Percentiles rank a stretch among this genome's conserved stretches.
Evolutionary conservation across 495 filamentous ascomycete species (phyloP).

Genomic region (Lasiosphaeria ovina): DNA sequence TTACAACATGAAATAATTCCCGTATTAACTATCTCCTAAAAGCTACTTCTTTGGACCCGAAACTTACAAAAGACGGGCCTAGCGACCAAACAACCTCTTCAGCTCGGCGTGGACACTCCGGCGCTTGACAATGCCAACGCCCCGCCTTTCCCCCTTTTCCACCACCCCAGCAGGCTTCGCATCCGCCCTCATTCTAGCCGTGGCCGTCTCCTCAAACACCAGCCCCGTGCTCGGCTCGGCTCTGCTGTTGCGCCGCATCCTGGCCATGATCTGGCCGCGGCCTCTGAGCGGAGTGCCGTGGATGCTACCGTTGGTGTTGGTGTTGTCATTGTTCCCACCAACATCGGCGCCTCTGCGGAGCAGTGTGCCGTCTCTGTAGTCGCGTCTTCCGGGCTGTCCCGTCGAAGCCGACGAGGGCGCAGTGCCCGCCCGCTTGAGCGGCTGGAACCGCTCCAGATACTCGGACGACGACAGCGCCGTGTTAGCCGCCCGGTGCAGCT

Average conservation of each 20-base stretch:
- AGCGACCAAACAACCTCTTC: slow-evolving; percentile 34
- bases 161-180: background rate
- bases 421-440: background rate
- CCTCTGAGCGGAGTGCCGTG: background rate
- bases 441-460: slow-evolving; percentile 14
- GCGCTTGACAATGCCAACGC: slow-evolving; percentile 16
- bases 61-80: too few relatives aligned
- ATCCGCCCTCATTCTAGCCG: background rate
- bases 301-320: background rate
- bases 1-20: too few relatives aligned
- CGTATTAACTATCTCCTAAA: too few relatives aligned
- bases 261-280: slow-evolving; percentile 2
- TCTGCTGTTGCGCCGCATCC: slow-evolving; percentile 7
- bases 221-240: slow-evolving; percentile 6
- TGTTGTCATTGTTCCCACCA: background rate
- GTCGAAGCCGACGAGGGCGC: background rate
- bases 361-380: background rate
- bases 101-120: slow-evolving; percentile 34
- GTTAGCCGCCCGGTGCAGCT: background rate
- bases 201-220: slow-evolving; percentile 3
- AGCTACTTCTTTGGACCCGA: too few relatives aligned
- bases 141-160: slow-evolving; percentile 9
- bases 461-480: slow-evolving; percentile 13
- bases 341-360: background rate
- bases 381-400: background rate